phyloP scores from a whole-genome alignment of 257 asterid species.

The Leptodermis oblonga region DNA sequence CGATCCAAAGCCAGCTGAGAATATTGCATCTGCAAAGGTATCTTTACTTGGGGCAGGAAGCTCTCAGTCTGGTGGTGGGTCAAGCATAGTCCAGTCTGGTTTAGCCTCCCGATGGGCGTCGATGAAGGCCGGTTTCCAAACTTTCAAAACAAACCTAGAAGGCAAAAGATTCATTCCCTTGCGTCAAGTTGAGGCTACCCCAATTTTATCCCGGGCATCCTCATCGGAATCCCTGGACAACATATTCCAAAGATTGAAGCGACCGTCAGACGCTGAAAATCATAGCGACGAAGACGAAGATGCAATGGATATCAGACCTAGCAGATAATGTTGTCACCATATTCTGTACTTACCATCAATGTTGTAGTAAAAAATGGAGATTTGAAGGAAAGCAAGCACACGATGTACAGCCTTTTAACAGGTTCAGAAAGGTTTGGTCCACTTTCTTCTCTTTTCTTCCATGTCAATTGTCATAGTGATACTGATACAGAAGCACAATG shows the following conservation, averaged over 20 bases:
- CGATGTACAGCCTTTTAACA: conserved; percentile 31
- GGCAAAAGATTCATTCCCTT: conserved; percentile 67
- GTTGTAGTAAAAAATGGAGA: conserved; percentile 26
- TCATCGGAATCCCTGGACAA: conserved; percentile 83
- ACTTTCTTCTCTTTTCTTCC: conserved; percentile 7
- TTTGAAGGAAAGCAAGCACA: conserved; percentile 18
- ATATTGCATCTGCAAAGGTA: conserved; percentile 64
- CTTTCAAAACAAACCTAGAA: conserved; percentile 60
- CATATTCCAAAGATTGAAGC: conserved; percentile 81
- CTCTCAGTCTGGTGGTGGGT: conserved; percentile 34
- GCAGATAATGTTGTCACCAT: conserved; percentile 28
- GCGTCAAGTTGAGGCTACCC: conserved; percentile 61
- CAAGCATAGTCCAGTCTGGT: conserved; percentile 37
- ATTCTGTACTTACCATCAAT: conserved; percentile 7
- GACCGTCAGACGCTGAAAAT: conserved; percentile 38
- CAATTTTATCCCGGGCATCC: conserved; percentile 35
- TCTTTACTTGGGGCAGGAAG: conserved; percentile 55
- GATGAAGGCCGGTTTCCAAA: conserved; percentile 88
- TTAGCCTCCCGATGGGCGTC: conserved; percentile 92
- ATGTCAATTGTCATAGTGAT: background rate
- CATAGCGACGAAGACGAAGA: conserved; percentile 44
- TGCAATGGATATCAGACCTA: conserved; percentile 26
- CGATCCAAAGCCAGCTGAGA: conserved; percentile 41
- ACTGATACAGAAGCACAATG: background rate
- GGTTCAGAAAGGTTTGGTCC: conserved; percentile 16